phyloP scores from a whole-genome alignment of 176 grass and related monocot species.

The Guadua angustifolia region DNA sequence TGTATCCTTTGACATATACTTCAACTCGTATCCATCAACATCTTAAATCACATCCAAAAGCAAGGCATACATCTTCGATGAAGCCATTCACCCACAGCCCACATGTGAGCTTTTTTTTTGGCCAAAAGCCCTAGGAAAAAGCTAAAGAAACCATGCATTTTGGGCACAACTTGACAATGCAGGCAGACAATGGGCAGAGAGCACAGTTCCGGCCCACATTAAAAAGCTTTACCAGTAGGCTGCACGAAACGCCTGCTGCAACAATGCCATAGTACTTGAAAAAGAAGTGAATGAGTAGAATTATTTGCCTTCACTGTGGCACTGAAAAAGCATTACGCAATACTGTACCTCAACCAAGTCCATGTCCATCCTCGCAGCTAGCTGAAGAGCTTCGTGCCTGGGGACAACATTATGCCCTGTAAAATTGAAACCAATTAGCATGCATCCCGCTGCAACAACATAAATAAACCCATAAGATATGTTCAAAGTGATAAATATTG shows the following conservation, averaged over 20 bases:
- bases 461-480: neutral
- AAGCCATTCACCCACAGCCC: too few relatives aligned
- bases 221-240: neutral
- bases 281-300: neutral
- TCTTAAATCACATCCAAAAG: neutral
- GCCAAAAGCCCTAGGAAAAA: too few relatives aligned
- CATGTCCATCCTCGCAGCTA: constrained; percentile 37
- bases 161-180: neutral
- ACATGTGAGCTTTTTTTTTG: too few relatives aligned
- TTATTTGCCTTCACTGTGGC: neutral
- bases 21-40: neutral
- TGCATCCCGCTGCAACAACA: neutral
- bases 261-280: neutral
- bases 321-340: neutral
- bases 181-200: neutral
- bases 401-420: constrained; percentile 47
- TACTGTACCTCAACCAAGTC: constrained; percentile 55
- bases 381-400: constrained; percentile 52
- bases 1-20: neutral
- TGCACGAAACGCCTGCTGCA: neutral
- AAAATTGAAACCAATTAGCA: neutral
- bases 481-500: neutral
- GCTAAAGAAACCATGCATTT: neutral
- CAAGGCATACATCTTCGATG: neutral
- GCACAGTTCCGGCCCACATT: neutral